Evolutionary conservation across 2,329 filamentous ascomycete species (phyloP).

Genomic region (Exserohilum turcica): DNA sequence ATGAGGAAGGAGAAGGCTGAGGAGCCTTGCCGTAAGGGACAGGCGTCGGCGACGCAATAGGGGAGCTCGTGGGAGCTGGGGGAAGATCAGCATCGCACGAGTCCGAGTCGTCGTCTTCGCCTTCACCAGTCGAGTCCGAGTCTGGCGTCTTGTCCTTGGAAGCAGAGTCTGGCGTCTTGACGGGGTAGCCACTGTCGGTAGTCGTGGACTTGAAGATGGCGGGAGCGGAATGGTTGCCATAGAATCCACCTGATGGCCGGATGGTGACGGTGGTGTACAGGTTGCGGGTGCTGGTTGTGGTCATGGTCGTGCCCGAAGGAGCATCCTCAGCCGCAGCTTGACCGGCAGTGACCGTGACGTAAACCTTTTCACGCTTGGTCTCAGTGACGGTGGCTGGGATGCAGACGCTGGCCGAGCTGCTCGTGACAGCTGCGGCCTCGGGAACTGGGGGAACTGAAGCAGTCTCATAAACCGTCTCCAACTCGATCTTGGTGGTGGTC

Average conservation of each 20-base stretch:
- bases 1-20: slow-evolving; percentile 8
- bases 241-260: slow-evolving; percentile 9
- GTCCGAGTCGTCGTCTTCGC: too few relatives aligned
- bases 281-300: slow-evolving; percentile 19
- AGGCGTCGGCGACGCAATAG: neutral
- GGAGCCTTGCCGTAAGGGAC: slow-evolving; percentile 3
- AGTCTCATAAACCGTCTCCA: slow-evolving; percentile 15
- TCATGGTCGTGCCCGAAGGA: neutral
- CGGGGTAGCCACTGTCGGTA: neutral
- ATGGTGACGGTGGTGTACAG: slow-evolving; percentile 26
- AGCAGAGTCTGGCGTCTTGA: neutral
- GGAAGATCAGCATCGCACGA: neutral
- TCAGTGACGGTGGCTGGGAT: slow-evolving; percentile 23
- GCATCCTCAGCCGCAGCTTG: slow-evolving; percentile 9
- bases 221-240: slow-evolving; percentile 19
- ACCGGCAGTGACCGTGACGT: slow-evolving; percentile 29
- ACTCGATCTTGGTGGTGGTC: slow-evolving; percentile 23
- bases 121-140: too few relatives aligned
- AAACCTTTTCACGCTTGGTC: slow-evolving; percentile 26
- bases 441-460: neutral
- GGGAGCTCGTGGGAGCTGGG: neutral
- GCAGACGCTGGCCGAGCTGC: slow-evolving; percentile 9
- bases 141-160: neutral
- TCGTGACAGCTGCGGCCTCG: slow-evolving; percentile 2
- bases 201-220: slow-evolving; percentile 1